Percentiles rank a stretch among this genome's conserved stretches.
Evolutionary conservation across 2,329 filamentous ascomycete genomes (phyloP).

Genomic region (Diaporthe citriasiana): DNA sequence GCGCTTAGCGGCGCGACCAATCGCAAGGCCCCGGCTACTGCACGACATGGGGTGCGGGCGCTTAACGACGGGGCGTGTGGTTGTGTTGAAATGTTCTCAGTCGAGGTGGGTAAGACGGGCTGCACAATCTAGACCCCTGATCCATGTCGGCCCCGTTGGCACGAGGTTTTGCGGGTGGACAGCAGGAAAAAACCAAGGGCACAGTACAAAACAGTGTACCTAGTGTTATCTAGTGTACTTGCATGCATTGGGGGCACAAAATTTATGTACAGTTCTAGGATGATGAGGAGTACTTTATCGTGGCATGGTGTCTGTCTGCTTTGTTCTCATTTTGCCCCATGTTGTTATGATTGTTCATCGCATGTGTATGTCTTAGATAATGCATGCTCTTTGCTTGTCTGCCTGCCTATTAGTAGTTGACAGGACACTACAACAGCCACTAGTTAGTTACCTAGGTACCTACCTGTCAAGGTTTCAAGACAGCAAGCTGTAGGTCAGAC

Average conservation of each 20-base stretch:
- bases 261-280: background rate
- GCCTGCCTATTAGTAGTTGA: background rate
- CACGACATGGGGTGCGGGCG: constrained; percentile 43
- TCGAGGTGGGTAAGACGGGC: constrained; percentile 1
- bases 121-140: constrained; percentile 36
- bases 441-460: background rate
- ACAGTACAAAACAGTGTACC: background rate
- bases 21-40: constrained; percentile 25
- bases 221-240: background rate
- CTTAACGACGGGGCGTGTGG: constrained; percentile 28
- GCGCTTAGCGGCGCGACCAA: constrained; percentile 9
- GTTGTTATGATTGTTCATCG: background rate
- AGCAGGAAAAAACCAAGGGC: background rate
- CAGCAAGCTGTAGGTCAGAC: background rate
- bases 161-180: constrained; percentile 6
- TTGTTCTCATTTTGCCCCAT: background rate
- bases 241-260: background rate
- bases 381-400: background rate
- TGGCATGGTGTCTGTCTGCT: background rate
- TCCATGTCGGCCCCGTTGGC: constrained; percentile 31
- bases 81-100: background rate
- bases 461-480: background rate
- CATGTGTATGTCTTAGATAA: constrained; percentile 19
- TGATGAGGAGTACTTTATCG: background rate
- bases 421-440: background rate